Conservation (phyloP, 139 green algal species). For the Picochlorum sp. region DNA sequence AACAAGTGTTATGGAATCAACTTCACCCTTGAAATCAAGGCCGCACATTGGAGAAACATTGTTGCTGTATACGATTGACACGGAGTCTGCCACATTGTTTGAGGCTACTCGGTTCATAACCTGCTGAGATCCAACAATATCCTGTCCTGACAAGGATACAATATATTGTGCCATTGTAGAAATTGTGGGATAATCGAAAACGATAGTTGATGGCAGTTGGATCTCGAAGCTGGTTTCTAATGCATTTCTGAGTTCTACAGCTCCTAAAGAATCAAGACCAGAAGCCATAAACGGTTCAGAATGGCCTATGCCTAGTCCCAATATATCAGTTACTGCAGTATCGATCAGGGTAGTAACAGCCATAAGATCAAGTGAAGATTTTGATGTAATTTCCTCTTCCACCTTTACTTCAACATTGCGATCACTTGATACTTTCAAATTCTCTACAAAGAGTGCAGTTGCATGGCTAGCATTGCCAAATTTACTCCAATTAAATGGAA, state of each 20-base stretch:
- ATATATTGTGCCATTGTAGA: constrained; percentile 11
- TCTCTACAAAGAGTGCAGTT: constrained; percentile 18
- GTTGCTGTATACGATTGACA: background rate
- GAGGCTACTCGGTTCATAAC: background rate
- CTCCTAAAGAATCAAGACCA: constrained; percentile 46
- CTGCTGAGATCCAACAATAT: background rate
- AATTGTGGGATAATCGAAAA: constrained; percentile 65
- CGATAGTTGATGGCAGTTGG: constrained; percentile 46
- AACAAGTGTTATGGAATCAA: constrained; percentile 34
- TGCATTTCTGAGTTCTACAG: constrained; percentile 29
- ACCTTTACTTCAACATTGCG: background rate
- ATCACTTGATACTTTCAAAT: background rate
- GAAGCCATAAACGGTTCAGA: constrained; percentile 28
- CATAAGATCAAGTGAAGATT: too few relatives aligned
- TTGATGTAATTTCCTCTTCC: too few relatives aligned
- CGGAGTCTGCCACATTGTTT: background rate
- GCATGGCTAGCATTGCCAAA: constrained; percentile 11
- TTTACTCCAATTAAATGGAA: constrained; percentile 22
- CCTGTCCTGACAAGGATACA: background rate
- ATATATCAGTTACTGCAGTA: constrained; percentile 6
- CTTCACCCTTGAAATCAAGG: background rate
- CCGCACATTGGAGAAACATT: background rate
- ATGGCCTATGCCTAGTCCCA: constrained; percentile 5
- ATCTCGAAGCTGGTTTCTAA: constrained; percentile 34
- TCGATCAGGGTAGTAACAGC: constrained; percentile 2